These are phyloP conservation scores for Hordeum marinum DNA, from an alignment of 176 grass and related monocot species.

Conservation along the genomic window DNA sequence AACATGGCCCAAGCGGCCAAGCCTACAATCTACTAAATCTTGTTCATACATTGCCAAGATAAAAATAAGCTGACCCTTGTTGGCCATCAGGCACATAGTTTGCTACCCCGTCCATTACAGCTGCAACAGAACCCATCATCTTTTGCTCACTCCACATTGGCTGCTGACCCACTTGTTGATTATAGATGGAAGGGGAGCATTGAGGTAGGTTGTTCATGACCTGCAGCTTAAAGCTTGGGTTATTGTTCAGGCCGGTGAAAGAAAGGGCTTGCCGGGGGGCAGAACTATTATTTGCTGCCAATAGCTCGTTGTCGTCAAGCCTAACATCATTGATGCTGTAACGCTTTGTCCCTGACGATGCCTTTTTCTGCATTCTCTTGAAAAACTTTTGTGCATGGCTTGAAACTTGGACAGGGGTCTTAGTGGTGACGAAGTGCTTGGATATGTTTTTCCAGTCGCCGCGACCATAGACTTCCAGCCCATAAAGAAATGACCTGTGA, in stretches of 20 bases:
- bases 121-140: background rate
- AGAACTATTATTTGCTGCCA: background rate
- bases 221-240: background rate
- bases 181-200: background rate
- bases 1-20: background rate
- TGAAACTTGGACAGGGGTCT: background rate
- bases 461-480: background rate
- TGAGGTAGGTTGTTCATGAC: background rate
- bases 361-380: background rate
- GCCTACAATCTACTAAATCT: background rate
- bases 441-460: constrained; percentile 7
- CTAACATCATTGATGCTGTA: background rate
- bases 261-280: background rate
- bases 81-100: background rate
- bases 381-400: constrained; percentile 22
- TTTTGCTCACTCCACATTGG: background rate
- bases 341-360: background rate
- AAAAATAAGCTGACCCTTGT: background rate
- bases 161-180: background rate
- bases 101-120: background rate
- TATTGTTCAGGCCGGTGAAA: background rate
- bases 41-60: background rate
- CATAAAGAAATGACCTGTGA: background rate
- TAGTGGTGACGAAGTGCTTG: background rate
- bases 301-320: background rate